A percentile compares a stretch with the other conserved stretches of the same genome.
Conservation (phyloP, 306 rosid species). For the Gynostemma pentaphyllum region DNA sequence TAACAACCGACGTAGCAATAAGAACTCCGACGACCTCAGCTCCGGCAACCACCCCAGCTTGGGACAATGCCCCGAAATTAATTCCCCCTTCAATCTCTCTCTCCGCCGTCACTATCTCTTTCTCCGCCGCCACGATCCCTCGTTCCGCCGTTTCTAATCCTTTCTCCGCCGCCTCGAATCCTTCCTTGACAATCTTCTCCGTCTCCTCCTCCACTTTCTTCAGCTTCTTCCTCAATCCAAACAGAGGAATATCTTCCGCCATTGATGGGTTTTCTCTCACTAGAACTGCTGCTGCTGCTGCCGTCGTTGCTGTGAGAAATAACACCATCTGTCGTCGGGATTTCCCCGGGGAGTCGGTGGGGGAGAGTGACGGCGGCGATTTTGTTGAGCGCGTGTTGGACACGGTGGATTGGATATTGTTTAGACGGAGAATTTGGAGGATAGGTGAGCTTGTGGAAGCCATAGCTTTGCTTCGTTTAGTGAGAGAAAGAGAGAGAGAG, state of each 20-base stretch:
- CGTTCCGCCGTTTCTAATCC: constrained; percentile 31
- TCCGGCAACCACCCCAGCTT: constrained; percentile 71
- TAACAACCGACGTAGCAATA: constrained; percentile 65
- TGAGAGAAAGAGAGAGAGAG: neutral
- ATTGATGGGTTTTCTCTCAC: constrained; percentile 26
- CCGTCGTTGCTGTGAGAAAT: constrained; percentile 36
- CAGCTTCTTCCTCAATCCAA: constrained; percentile 64
- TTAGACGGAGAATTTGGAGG: constrained; percentile 22
- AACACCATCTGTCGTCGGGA: constrained; percentile 46
- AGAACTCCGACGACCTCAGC: constrained; percentile 59
- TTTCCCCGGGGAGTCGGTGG: neutral
- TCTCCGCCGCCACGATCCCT: constrained; percentile 36
- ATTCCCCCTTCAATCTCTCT: constrained; percentile 31
- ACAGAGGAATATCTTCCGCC: constrained; percentile 57
- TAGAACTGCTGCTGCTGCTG: constrained; percentile 31
- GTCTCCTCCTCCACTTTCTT: constrained; percentile 53
- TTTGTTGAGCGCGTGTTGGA: constrained; percentile 15
- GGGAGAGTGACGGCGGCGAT: constrained; percentile 1
- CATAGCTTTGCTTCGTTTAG: constrained; percentile 8
- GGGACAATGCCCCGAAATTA: constrained; percentile 52
- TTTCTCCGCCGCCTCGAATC: constrained; percentile 63
- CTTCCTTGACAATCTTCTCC: constrained; percentile 68
- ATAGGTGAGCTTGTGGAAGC: constrained; percentile 35
- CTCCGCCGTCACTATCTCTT: constrained; percentile 39
- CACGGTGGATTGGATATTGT: constrained; percentile 18